Conservation (phyloP, 176 grass and related monocot genomes). For the Saccharum officinarum region DNA sequence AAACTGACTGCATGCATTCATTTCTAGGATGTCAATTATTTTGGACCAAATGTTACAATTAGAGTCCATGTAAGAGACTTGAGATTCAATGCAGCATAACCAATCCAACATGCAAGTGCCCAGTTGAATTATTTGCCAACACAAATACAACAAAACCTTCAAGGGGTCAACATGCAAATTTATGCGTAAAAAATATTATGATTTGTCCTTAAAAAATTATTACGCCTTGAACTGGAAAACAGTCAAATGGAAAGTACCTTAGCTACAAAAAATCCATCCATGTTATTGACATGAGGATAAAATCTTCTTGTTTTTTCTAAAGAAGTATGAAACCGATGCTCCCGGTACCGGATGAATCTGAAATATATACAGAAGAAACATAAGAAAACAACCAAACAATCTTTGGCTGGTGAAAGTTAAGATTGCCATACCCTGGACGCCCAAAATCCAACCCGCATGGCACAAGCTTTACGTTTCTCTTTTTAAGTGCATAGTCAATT, state of each 20-base stretch:
- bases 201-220: not conserved
- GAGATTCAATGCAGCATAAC: conserved; percentile 24
- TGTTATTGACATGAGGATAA: conserved; percentile 99
- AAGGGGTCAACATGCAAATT: not conserved
- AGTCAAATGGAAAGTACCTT: conserved; percentile 62
- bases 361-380: not conserved
- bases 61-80: not conserved
- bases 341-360: conserved; percentile 86
- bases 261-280: conserved; percentile 99
- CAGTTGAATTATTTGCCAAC: conserved; percentile 15
- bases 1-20: not conserved
- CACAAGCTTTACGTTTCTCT: conserved; percentile 78
- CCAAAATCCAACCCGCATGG: conserved; percentile 93
- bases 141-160: not conserved
- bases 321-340: conserved; percentile 92
- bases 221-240: not conserved
- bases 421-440: conserved; percentile 71
- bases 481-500: conserved; percentile 88
- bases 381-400: conserved; percentile 12
- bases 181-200: not conserved
- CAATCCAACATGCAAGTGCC: not conserved
- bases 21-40: not conserved
- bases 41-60: not conserved
- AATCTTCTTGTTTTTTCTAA: conserved; percentile 96
- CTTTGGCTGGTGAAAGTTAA: not conserved